phyloP scores from a whole-genome alignment of 331 rosid species.

The Malus hybrid region DNA sequence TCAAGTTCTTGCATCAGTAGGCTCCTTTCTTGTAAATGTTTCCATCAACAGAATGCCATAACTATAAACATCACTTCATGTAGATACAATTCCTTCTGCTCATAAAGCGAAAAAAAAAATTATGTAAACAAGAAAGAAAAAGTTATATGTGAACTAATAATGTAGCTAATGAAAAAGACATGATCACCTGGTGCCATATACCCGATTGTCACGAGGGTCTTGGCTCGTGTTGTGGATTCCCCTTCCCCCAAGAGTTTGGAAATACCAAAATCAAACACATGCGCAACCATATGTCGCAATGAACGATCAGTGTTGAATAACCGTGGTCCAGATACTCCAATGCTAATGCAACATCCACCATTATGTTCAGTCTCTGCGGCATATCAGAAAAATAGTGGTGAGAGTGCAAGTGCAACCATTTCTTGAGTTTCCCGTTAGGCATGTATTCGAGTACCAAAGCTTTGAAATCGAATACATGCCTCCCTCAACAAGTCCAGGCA shows the following conservation, averaged over 20 bases:
- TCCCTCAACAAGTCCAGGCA: too few species aligned
- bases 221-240: conserved; percentile 12
- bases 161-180: neutral
- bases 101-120: conserved; percentile 23
- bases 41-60: conserved; percentile 38
- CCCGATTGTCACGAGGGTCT: conserved; percentile 38
- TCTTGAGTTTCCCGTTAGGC: conserved; percentile 7
- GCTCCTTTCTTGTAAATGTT: conserved; percentile 37
- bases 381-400: conserved; percentile 3
- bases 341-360: conserved; percentile 35
- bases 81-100: conserved; percentile 26
- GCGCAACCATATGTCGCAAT: conserved; percentile 46
- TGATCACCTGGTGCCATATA: conserved; percentile 32
- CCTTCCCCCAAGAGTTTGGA: conserved; percentile 33
- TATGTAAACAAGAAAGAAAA: conserved; percentile 10
- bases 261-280: conserved; percentile 34
- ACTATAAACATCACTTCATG: conserved; percentile 38
- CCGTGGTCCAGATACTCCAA: conserved; percentile 40
- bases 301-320: conserved; percentile 20
- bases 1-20: conserved; percentile 28
- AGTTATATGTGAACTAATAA: too few species aligned
- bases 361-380: conserved; percentile 21
- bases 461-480: conserved; percentile 17
- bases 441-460: conserved; percentile 34
- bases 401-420: neutral